Evolutionary conservation across 352 stramenopile genomes (phyloP), one percentile per base, ranked within the genome.

Genomic region (Thraustochytrium sp.): DNA sequence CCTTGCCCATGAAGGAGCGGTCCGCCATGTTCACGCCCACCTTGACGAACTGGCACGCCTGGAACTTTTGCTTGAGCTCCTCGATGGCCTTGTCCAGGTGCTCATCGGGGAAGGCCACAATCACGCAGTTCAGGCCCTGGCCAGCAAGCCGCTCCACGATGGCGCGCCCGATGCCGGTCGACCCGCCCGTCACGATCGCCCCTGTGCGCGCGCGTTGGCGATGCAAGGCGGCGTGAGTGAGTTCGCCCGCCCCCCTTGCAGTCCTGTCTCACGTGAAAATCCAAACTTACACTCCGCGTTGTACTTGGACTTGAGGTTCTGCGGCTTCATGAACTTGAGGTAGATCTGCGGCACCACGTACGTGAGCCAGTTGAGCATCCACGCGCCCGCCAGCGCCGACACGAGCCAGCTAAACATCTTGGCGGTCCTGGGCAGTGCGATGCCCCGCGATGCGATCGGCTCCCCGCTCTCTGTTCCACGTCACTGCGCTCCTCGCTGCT

Each of bases 251-350:
- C 18, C 1, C 1, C 21, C 26, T 5, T 65, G 55, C 26, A 16
- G 26, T 16, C 18, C 55, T 18, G 18, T 40, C 23, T 63, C 8
- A 63, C 13, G 54, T 13, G 13, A 37, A 21, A 63, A 23, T 63
- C 8, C 54, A 63, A 55, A 72, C 59, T 72, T 72, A 72, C 93
- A 97, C 75, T 88, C 87, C 0, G 92, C 92, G 59, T 90, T 86
- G 87, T 97, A 96, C 83, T 93, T 91, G 63, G 94, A 92, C 83
- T 95, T 96, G n/a, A 97, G 86, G 84, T 97, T 86, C 37, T 93
- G 91, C 34, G 89, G 85, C 16, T 90, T 87, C 42, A 92, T 84
- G 18, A 90, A 31, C 38, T 83, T 75, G 62, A 88, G 86, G 21
- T 61, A 48, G 16, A 89, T 23, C 53, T 87, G 42, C 21, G 85